phyloP scores from a whole-genome alignment of 495 filamentous ascomycete species.

The Letharia columbiana region DNA sequence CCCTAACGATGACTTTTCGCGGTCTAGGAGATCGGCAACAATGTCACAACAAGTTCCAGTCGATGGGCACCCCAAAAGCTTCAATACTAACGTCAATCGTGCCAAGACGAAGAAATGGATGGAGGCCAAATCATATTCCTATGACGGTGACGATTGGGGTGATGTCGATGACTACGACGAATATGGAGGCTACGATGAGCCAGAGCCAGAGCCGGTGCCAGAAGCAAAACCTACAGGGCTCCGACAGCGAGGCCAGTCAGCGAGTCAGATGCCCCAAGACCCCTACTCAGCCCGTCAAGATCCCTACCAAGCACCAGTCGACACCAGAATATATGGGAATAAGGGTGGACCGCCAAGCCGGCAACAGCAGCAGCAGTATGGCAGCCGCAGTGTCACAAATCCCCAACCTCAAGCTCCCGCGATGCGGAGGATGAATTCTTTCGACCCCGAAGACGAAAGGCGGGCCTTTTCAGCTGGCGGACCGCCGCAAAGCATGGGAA shows the following conservation, averaged over 20 bases:
- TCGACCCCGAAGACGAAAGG: constrained; percentile 42
- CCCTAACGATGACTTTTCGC: neutral
- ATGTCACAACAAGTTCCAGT: constrained; percentile 23
- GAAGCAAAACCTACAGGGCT: constrained; percentile 38
- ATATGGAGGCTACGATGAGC: constrained; percentile 47
- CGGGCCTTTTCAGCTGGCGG: constrained; percentile 32
- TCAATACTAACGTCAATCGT: constrained; percentile 77
- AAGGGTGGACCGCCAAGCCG: neutral
- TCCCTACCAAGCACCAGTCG: constrained; percentile 17
- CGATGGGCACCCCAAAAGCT: constrained; percentile 44
- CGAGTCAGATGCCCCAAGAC: constrained; percentile 13
- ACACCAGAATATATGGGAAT: constrained; percentile 9
- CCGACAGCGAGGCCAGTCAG: constrained; percentile 32
- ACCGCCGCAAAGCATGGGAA: constrained; percentile 18
- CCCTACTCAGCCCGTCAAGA: constrained; percentile 11
- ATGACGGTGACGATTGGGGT: constrained; percentile 93
- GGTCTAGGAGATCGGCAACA: neutral
- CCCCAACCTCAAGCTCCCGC: constrained; percentile 14
- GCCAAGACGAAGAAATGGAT: constrained; percentile 93
- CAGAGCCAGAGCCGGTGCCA: constrained; percentile 40
- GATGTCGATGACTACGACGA: constrained; percentile 74
- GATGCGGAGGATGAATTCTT: constrained; percentile 33
- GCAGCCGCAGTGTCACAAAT: constrained; percentile 20
- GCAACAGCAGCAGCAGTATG: constrained; percentile 16
- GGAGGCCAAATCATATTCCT: constrained; percentile 76